phyloP scores from a whole-genome alignment of 257 asterid genomes.

The Leptodermis oblonga region DNA sequence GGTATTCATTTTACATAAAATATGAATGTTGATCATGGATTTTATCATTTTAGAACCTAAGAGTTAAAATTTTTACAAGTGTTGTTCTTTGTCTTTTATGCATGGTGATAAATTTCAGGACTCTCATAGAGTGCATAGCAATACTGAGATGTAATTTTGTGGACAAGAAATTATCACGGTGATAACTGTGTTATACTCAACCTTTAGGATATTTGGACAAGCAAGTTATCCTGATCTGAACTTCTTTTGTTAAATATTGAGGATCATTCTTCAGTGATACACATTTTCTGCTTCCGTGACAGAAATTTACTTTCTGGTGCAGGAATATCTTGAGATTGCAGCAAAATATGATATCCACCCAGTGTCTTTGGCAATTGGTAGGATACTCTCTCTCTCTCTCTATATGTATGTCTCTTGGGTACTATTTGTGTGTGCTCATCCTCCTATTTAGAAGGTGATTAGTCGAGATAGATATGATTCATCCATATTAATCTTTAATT shows the following conservation, averaged over 20 bases:
- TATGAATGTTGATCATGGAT: too few species aligned
- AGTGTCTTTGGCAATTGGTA: conserved; percentile 84
- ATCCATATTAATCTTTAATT: background rate
- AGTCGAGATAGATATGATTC: background rate
- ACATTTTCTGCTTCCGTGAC: background rate
- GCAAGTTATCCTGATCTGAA: too few species aligned
- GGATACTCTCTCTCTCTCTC: conserved; percentile 2
- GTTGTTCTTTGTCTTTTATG: background rate
- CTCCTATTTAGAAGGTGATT: too few species aligned
- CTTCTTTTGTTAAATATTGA: too few species aligned
- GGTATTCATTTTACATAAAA: too few species aligned
- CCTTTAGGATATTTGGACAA: too few species aligned
- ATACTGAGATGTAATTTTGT: background rate
- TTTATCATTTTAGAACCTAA: too few species aligned
- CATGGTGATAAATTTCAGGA: background rate
- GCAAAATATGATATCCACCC: conserved; percentile 56
- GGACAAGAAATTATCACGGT: too few species aligned
- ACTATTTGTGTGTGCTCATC: background rate
- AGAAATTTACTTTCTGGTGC: conserved; percentile 24
- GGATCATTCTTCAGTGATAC: too few species aligned
- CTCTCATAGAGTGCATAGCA: background rate
- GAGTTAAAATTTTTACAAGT: background rate
- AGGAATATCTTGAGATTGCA: conserved; percentile 59
- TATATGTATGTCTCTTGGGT: too few species aligned
- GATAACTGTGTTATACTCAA: too few species aligned